Evolutionary conservation across 192 early-diverging fungal genomes (phyloP), one percentile per base, ranked within the genome.

Genomic region (Spizellomyces punctatus): DNA sequence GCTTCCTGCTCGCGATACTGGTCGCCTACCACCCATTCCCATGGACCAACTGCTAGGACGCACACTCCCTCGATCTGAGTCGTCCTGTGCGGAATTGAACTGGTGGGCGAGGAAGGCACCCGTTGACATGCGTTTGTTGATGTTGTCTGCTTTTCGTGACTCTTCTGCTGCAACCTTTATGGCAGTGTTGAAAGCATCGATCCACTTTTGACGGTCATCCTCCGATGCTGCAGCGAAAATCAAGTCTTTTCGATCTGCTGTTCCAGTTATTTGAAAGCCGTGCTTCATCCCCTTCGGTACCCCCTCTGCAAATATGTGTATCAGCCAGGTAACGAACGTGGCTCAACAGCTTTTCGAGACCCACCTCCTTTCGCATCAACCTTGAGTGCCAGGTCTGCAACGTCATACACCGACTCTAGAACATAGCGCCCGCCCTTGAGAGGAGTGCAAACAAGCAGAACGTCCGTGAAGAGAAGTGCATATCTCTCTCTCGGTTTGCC

Each of bases 401-500:
- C 47, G 50, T 75, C 68, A 48, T 64, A 58, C 1, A 71, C 75
- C 8, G 64, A 44, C 43, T 85, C 83, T 46, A 83, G 41, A n/a
- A 72, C 27, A 59, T 83, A 85, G 43, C 62, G 59, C 16, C 70
- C 73, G 16, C 69, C 74, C 47, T 66, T 61, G 8, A 78, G 60
- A 8, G 73, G 66, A 54, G 87, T 80, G 56, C 79, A 86, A 6
- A 87, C 74, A 36, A 87, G 46, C 52, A 87, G 57, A 27, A 73
- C 64, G 21, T 87, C 85, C 44, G 71, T 73, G 62, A 82, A 86
- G 1, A 87, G 61, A n/a, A 81, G 55, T 7, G 83, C 64, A 63
- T 81, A 80, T 56, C 82, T 71, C 19, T 87, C 85, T 44, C 81
- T 82, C 21, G 76, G 57, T 59, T 84, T 85, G 46, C 79, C 74